These are phyloP conservation scores for Polyplosphaeria fusca DNA, from an alignment of 495 filamentous ascomycete species.

Conservation along the genomic window DNA sequence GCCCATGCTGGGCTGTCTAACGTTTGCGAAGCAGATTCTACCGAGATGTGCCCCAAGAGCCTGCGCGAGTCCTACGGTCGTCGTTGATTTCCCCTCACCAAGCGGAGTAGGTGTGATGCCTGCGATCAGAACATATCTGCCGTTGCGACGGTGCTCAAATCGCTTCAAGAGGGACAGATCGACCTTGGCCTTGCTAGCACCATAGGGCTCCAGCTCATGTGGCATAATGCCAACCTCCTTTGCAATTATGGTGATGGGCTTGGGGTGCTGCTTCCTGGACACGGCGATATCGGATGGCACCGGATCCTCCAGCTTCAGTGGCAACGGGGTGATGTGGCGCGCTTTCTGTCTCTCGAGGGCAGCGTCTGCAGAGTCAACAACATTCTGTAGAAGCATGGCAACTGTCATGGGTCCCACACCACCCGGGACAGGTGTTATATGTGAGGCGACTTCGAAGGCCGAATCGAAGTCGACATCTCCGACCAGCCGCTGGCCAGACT, in stretches of 20 bases:
- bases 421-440: constrained; percentile 94
- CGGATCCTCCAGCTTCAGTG: constrained; percentile 67
- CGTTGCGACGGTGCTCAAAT: constrained; percentile 80
- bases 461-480: constrained; percentile 93
- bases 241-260: constrained; percentile 78
- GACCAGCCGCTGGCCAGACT: constrained; percentile 89
- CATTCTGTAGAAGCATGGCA: constrained; percentile 93
- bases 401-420: constrained; percentile 99
- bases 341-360: constrained; percentile 80
- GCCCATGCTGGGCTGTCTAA: constrained; percentile 93
- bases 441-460: constrained; percentile 81
- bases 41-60: constrained; percentile 88
- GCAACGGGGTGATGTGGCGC: constrained; percentile 71
- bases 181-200: constrained; percentile 91
- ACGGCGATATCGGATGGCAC: constrained; percentile 94
- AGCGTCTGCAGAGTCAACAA: constrained; percentile 73
- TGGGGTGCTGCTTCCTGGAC: constrained; percentile 83
- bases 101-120: constrained; percentile 98
- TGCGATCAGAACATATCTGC: constrained; percentile 84
- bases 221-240: constrained; percentile 80
- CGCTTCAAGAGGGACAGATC: constrained; percentile 77
- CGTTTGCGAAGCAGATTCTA: constrained; percentile 89
- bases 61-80: constrained; percentile 93
- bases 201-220: constrained; percentile 90
- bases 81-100: constrained; percentile 97